These are phyloP conservation scores for Amphibolis antarctica DNA, from an alignment of 106 monocot genomes.

Conservation along the genomic window DNA sequence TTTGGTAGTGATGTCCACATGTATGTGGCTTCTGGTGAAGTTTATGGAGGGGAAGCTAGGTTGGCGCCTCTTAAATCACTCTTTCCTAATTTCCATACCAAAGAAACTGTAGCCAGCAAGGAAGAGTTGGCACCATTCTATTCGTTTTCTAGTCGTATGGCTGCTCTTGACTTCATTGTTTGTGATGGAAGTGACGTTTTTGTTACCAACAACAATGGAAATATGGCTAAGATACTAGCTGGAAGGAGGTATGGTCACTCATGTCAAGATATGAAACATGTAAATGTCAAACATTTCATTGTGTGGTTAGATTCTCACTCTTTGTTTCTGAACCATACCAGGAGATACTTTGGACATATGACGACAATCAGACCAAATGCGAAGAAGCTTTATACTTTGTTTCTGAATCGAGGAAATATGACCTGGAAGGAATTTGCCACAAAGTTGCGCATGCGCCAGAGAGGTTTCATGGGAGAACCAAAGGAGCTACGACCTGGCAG, in stretches of 20 bases:
- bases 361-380: slow-evolving; percentile 84
- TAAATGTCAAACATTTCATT: neutral
- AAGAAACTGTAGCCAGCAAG: slow-evolving; percentile 57
- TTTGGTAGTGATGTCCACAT: slow-evolving; percentile 59
- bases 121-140: slow-evolving; percentile 60
- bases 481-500: slow-evolving; percentile 68
- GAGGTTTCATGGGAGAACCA: slow-evolving; percentile 87
- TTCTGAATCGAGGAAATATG: slow-evolving; percentile 50
- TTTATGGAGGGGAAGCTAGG: slow-evolving; percentile 69
- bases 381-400: slow-evolving; percentile 65
- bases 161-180: slow-evolving; percentile 81
- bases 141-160: slow-evolving; percentile 74
- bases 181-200: slow-evolving; percentile 80
- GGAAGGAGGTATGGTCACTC: slow-evolving; percentile 47
- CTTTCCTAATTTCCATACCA: slow-evolving; percentile 65
- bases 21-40: slow-evolving; percentile 82
- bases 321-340: slow-evolving; percentile 15
- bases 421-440: slow-evolving; percentile 69
- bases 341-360: slow-evolving; percentile 90
- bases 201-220: slow-evolving; percentile 88
- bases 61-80: slow-evolving; percentile 67
- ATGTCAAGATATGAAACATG: neutral
- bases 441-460: slow-evolving; percentile 54
- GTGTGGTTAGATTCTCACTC: neutral
- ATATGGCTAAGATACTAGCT: slow-evolving; percentile 83